Percentiles rank a stretch among this genome's conserved stretches.
phyloP scores from a whole-genome alignment of 768 basidiomycete genomes.

The Lanmaoa rubissima region DNA sequence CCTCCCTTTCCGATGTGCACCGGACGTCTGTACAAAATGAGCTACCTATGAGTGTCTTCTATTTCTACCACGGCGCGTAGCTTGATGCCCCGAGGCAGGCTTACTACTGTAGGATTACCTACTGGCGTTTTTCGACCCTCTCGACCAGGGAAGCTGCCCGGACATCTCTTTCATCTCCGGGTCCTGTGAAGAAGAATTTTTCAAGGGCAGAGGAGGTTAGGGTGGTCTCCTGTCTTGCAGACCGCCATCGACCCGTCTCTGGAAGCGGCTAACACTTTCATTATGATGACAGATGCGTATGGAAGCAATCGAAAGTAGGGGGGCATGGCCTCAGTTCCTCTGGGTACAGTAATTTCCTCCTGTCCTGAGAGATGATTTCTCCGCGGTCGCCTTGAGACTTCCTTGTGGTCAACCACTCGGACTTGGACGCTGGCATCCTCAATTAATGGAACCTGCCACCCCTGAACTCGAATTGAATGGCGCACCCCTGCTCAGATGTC shows the following conservation, averaged over 20 bases:
- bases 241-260: slow-evolving; percentile 18
- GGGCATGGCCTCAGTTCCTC: slow-evolving; percentile 10
- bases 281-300: slow-evolving; percentile 14
- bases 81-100: slow-evolving; percentile 17
- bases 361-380: slow-evolving; percentile 1
- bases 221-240: slow-evolving; percentile 13
- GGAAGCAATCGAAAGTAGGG: slow-evolving; percentile 11
- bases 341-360: slow-evolving; percentile 11
- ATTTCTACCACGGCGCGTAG: slow-evolving; percentile 23
- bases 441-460: slow-evolving; percentile 24
- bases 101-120: slow-evolving; percentile 9
- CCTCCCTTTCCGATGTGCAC: slow-evolving; percentile 14
- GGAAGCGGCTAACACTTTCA: slow-evolving; percentile 9
- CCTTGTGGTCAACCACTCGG: slow-evolving; percentile 19
- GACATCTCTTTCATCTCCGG: slow-evolving; percentile 26
- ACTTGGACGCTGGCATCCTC: slow-evolving; percentile 6
- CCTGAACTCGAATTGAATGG: not conserved
- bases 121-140: slow-evolving; percentile 1
- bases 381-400: slow-evolving; percentile 28
- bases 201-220: slow-evolving; percentile 12
- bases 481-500: slow-evolving; percentile 13
- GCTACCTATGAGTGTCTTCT: slow-evolving; percentile 20
- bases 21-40: slow-evolving; percentile 5
- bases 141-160: slow-evolving; percentile 2
- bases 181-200: slow-evolving; percentile 14